Conservation (phyloP, 2,329 filamentous ascomycete species). For the Cladosporium sp. region DNA sequence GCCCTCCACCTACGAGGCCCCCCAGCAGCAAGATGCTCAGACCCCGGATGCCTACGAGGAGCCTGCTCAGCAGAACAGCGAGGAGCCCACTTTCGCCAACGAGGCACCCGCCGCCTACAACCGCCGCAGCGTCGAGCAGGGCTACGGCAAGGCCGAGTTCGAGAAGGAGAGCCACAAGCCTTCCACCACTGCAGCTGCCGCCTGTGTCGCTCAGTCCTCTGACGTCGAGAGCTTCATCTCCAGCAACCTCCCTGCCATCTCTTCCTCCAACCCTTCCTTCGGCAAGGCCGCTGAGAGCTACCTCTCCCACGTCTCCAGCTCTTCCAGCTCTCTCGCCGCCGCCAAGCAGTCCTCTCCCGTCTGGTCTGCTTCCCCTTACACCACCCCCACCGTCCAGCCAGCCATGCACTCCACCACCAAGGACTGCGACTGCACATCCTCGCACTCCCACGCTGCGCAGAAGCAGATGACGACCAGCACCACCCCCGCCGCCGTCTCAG, state of each 20-base stretch:
- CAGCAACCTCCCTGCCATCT: not conserved
- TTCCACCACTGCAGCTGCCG: not conserved
- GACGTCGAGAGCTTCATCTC: not conserved
- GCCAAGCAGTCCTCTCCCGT: conserved; percentile 1
- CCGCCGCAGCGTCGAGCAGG: not conserved
- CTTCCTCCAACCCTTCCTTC: not conserved
- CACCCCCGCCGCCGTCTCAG: not conserved
- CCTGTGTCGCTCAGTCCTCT: not conserved
- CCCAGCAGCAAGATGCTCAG: not conserved
- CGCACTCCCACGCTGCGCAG: not conserved
- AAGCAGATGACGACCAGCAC: not conserved
- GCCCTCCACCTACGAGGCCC: not conserved
- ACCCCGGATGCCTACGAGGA: not conserved
- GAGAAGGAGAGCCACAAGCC: not conserved
- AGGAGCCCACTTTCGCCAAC: not conserved
- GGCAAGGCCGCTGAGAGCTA: conserved; percentile 3
- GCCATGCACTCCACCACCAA: not conserved
- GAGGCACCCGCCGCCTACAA: not conserved
- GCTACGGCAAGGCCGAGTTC: conserved; percentile 10
- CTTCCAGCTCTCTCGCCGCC: not conserved
- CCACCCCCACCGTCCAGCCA: not conserved
- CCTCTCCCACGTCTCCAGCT: conserved; percentile 1
- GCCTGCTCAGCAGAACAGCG: not conserved
- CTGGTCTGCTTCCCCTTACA: conserved; percentile 3
- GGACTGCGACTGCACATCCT: not conserved